Evolutionary conservation across 1,284 basidiomycete species (phyloP), one percentile per base, ranked within the genome.

Genomic region (Athelia sp.): DNA sequence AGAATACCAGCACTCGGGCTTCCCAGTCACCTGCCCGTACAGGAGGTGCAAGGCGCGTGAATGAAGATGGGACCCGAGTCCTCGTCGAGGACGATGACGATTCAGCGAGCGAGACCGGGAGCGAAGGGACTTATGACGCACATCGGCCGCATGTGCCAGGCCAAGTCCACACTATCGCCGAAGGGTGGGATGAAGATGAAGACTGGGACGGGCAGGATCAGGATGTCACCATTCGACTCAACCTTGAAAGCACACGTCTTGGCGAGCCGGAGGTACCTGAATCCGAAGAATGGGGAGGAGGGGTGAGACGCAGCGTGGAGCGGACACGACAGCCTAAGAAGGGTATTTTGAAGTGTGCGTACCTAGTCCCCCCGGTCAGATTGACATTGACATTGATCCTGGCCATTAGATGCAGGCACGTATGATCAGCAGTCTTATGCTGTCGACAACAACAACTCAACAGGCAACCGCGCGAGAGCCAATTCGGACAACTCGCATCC

Each of bases 321-420:
- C 73, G 71, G 67, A 75, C 72, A 55, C 77, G 72, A 62, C 69
- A 66, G 57, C 93, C 95, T 6, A 73, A 82, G 42, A 90, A 81
- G 67, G 89, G 94, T 32, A 98, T 98, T 56, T 71, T 98, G 55
- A 98, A 97, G 78, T 73, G 93, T 93, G 62, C 62, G 86, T 78
- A 3, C 49, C 50, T 47, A 31, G 50, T 50, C 1, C 24, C 46
- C 45, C 22, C 47, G 36, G 53, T 43, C 36, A 42, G 50, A 46
- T 46, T 19, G 13, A 18, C 19, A 6, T 34, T n/a, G 17, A 15
- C 32, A 17, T 62, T 68, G 51, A 65, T 54, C 40, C 49, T 44
- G 54, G 48, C 46, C 49, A 43, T 50, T 59, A 87, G 87, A 84
- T 62, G 82, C 84, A 9, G 71, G 70, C 2, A 74, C 66, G 29